Conservation (phyloP, 441 rosid genomes). For the Erodium texanum region DNA sequence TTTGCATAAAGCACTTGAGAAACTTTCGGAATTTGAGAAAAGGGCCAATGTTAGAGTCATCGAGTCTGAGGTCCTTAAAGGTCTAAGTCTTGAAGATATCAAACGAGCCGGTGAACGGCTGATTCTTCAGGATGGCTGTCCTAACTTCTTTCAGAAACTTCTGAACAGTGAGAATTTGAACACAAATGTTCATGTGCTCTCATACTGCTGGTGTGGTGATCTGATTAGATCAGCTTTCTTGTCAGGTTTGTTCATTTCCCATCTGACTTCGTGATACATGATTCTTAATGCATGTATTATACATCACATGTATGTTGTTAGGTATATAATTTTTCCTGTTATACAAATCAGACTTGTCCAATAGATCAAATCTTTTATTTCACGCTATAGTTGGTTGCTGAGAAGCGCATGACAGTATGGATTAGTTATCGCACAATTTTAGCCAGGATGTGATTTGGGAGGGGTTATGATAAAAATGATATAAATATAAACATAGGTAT, state of each 20-base stretch:
- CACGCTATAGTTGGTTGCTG: background rate
- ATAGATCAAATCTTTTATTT: background rate
- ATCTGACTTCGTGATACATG: background rate
- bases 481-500: no score
- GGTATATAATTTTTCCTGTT: background rate
- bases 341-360: background rate
- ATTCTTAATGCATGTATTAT: conserved; percentile 5
- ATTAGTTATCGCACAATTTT: background rate
- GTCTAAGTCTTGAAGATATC: conserved; percentile 73
- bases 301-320: background rate
- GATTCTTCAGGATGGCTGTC: conserved; percentile 79
- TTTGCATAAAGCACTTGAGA: conserved; percentile 52
- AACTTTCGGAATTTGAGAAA: conserved; percentile 65
- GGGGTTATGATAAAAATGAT: background rate
- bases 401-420: background rate
- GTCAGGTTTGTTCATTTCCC: conserved; percentile 37
- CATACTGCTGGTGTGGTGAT: conserved; percentile 92
- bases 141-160: conserved; percentile 51
- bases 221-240: conserved; percentile 68
- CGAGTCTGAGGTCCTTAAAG: conserved; percentile 70
- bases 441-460: background rate
- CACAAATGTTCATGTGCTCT: conserved; percentile 56
- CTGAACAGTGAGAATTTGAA: conserved; percentile 40
- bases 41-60: conserved; percentile 71
- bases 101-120: conserved; percentile 69